phyloP scores from a whole-genome alignment of 768 basidiomycete genomes.

The Trametes sanguinea region DNA sequence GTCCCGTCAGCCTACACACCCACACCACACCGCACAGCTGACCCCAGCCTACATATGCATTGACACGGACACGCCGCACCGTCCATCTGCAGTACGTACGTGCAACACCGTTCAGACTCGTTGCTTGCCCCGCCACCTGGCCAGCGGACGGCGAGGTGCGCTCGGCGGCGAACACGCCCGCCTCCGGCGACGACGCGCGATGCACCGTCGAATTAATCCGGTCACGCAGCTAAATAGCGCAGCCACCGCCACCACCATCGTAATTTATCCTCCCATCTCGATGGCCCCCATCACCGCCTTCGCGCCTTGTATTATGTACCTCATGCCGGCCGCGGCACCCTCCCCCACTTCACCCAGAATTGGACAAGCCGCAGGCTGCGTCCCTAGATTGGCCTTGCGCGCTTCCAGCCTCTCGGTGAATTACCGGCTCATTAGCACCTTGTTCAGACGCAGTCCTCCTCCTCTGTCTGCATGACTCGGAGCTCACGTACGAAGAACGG shows the following conservation, averaged over 20 bases:
- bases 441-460: no score
- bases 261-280: slow-evolving; percentile 17
- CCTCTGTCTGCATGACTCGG: background rate
- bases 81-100: no score
- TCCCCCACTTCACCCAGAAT: background rate
- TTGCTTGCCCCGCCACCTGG: no score
- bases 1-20: background rate
- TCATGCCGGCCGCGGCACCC: slow-evolving; percentile 14
- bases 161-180: background rate
- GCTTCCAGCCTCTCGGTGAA: slow-evolving; percentile 6
- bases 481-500: background rate
- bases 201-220: background rate
- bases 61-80: no score
- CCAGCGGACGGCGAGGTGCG: background rate
- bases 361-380: slow-evolving; percentile 15
- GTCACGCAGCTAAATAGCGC: slow-evolving; percentile 9
- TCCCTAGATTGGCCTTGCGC: background rate
- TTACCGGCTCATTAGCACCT: slow-evolving; percentile 2
- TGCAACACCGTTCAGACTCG: no score
- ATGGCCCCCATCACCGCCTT: slow-evolving; percentile 1
- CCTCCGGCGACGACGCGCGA: background rate
- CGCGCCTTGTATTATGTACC: background rate
- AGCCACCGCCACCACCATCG: slow-evolving; percentile 17
- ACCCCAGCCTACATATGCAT: background rate
- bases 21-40: background rate